Conservation (phyloP, 305 asterid species). For the Fraxinus sp. region DNA sequence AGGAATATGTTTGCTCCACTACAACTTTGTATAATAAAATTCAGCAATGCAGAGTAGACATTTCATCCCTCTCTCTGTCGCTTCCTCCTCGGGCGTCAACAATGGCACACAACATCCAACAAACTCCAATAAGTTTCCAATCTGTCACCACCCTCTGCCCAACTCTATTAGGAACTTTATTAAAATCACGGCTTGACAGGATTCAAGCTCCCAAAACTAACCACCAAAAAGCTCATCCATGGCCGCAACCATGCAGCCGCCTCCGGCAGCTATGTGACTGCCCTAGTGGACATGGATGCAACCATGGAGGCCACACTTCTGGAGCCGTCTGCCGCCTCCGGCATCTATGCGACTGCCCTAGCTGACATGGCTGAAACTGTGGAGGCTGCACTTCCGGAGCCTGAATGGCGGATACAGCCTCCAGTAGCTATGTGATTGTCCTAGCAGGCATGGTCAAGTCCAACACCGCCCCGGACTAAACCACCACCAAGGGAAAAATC, state of each 20-base stretch:
- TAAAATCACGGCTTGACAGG: not conserved
- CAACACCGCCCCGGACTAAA: constrained; percentile 61
- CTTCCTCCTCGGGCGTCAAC: not conserved
- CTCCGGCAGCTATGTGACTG: constrained; percentile 57
- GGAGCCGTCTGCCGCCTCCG: too few relatives aligned
- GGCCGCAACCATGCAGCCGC: constrained; percentile 41
- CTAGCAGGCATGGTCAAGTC: constrained; percentile 63
- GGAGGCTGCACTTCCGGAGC: too few relatives aligned
- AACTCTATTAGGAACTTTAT: too few relatives aligned
- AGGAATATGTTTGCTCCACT: not conserved
- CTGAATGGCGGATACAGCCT: too few relatives aligned
- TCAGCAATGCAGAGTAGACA: not conserved
- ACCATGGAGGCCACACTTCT: too few relatives aligned
- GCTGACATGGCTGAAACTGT: constrained; percentile 46
- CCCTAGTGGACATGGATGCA: too few relatives aligned
- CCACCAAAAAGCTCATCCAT: constrained; percentile 32
- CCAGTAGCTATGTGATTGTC: too few relatives aligned
- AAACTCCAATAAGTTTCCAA: not conserved
- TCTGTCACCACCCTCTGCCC: not conserved
- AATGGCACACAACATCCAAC: not conserved
- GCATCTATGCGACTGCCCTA: constrained; percentile 41
- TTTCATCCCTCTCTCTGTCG: not conserved
- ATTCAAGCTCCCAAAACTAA: constrained; percentile 47
- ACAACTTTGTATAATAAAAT: not conserved
- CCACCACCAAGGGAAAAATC: constrained; percentile 52